Conservation (phyloP, 257 asterid genomes). For the Ehretia macrophylla region DNA sequence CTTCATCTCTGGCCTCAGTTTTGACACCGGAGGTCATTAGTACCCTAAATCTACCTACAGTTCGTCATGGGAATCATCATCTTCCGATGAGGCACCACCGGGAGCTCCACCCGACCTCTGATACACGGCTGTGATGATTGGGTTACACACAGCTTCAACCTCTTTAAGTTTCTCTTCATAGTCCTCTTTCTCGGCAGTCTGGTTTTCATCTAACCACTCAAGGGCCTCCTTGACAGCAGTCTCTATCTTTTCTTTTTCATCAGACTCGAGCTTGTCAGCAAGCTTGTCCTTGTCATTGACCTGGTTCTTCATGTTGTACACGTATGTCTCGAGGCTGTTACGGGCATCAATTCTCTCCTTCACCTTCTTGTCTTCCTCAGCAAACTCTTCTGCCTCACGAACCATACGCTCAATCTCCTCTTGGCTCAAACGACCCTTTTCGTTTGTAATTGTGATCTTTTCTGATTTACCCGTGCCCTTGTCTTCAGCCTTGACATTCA, state of each 20-base stretch:
- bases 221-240: slow-evolving; percentile 2
- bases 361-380: slow-evolving; percentile 3
- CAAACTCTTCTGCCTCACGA: slow-evolving; percentile 5
- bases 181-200: slow-evolving; percentile 2
- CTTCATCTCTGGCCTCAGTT: too few relatives aligned
- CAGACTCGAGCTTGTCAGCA: slow-evolving; percentile 6
- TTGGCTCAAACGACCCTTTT: slow-evolving; percentile 77
- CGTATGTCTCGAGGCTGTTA: slow-evolving; percentile 2
- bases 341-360: slow-evolving; percentile 7
- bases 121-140: slow-evolving; percentile 5
- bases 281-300: slow-evolving; percentile 6
- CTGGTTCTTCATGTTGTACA: slow-evolving; percentile 10
- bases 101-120: slow-evolving; percentile 8
- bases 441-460: slow-evolving; percentile 93
- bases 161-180: slow-evolving; percentile 4
- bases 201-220: slow-evolving; percentile 6
- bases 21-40: background rate
- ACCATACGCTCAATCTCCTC: slow-evolving; percentile 2
- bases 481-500: slow-evolving; percentile 95
- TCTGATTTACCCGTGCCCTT: slow-evolving; percentile 85
- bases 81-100: background rate
- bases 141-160: slow-evolving; percentile 4
- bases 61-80: slow-evolving; percentile 1
- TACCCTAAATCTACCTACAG: slow-evolving; percentile 10
- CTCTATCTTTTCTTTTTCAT: slow-evolving; percentile 4